Conservation (phyloP, 208 protist genomes). For the Leishmania tarentolae region DNA sequence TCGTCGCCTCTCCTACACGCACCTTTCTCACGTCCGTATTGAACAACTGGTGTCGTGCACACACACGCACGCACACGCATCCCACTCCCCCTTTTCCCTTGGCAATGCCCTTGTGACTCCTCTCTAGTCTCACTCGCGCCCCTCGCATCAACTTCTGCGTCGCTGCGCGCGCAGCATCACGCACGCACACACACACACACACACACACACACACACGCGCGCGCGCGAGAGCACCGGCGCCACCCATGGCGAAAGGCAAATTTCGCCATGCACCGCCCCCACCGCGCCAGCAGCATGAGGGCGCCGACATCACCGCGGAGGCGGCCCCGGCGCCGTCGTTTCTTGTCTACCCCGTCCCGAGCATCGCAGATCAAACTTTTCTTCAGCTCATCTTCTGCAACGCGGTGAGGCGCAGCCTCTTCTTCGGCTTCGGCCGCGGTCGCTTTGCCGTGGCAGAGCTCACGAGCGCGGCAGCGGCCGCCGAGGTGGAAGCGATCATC, state of each 20-base stretch:
- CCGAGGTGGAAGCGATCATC: slow-evolving; percentile 30
- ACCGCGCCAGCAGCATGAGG: neutral
- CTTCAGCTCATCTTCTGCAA: slow-evolving; percentile 61
- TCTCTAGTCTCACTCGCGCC: too few relatives aligned
- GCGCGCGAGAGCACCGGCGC: neutral
- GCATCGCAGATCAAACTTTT: slow-evolving; percentile 72
- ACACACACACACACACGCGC: neutral
- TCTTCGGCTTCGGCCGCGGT: slow-evolving; percentile 52
- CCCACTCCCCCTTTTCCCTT: neutral
- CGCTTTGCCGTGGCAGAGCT: slow-evolving; percentile 80
- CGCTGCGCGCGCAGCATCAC: neutral
- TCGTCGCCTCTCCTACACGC: neutral
- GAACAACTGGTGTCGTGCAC: too few relatives aligned
- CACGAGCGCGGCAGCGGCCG: slow-evolving; percentile 17
- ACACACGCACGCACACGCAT: too few relatives aligned
- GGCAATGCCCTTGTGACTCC: too few relatives aligned
- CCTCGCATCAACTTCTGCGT: too few relatives aligned
- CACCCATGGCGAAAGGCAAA: neutral
- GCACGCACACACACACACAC: neutral
- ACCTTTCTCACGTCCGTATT: neutral
- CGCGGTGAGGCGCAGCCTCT: slow-evolving; percentile 54
- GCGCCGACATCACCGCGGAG: neutral
- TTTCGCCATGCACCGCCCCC: neutral
- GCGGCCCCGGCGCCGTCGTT: slow-evolving; percentile 32
- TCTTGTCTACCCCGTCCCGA: slow-evolving; percentile 71